Evolutionary conservation across 225 moss, liverwort and hornwort genomes (phyloP), one percentile per base, ranked within the genome.

Genomic region (Marchantia polymorpha): DNA sequence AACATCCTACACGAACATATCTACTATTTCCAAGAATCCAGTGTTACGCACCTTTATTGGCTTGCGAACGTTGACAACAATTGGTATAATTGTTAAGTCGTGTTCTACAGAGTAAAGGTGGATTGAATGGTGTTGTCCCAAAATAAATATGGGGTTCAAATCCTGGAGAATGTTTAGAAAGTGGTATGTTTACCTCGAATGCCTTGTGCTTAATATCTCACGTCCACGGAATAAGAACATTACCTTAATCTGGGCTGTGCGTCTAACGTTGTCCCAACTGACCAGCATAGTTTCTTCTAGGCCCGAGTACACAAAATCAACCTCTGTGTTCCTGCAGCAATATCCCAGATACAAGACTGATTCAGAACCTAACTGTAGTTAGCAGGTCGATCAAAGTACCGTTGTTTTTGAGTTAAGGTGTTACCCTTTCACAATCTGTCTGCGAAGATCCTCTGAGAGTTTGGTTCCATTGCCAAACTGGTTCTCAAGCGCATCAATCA

Each of bases 201-300:
- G 39, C 39, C 39, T 39, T 39, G 39, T 39, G 39, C 39, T 39
- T 39, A 5, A 39, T 39, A 39, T 39, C 39, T 39, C 39, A 39
- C 39, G 2, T 5, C 3, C 39, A 39, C 5, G 2, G 39, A 39
- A 39, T 39, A 39, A 39, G 39, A 39, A 51, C 8, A 73, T 23
- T 47, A 94, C 94, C 89, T 89, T 92, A 68, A 76, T 85, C 72
- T 87, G 87, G 64, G 94, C 92, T 63, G 91, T 92, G 78, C 87
- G 87, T 85, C 86, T 91, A 53, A 94, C 94, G 60, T 87, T 90
- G 59, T 90, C 90, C 92, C 91, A 92, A 84, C 91, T 90, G 56
- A 85, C 75, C 86, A 94, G 84, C 94, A 94, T 92, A 12, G 94
- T 92, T 82, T 92, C 94, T 86, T 94, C 94, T 25, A 94, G 85